Base-by-base conservation (phyloP, 176 grass and related monocot genomes). In the Poa annua region DNA sequence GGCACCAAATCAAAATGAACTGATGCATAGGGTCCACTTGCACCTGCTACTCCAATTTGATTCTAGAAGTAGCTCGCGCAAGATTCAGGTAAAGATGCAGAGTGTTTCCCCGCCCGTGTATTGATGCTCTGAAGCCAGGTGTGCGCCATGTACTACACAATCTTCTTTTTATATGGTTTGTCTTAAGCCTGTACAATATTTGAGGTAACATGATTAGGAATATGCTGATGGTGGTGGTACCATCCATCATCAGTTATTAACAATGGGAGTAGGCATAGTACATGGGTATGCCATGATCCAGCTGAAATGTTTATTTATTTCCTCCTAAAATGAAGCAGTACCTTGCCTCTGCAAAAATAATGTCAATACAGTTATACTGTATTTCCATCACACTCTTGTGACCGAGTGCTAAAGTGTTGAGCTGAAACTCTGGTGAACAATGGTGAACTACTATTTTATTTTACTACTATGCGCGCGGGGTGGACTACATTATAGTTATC, bases 141-240 rank as follows among this genome's bases (percentile, higher is more conserved):
- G 83, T 51, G 45, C 13, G 54, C 65, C 88, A 83, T 86, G 72
- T 89, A 82, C 78, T 47, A 29, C n/a, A 79, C 16, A 79, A 86
- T 83, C 19, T 65, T 19, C 22, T 3, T 20, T 79, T 74, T 84
- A 79, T 65, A 60, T 34, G 77, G 42, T 19, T 20, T 15, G 11
- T 52, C 70, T 42, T n/a, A 25, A 47, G n/a, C 29, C 25, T 77
- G 55, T 24, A 72, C 63, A 82, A 33, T 61, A 82, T 39, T 22
- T 56, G 35, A 63, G 6, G 47, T 50, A 77, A 62, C 63, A 71
- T 86, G 72, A 50, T 77, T 85, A 62, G 10, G 42, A 71, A 72
- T 55, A 86, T 48, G 83, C 34, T 69, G 21, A 64, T 47, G 48
- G 48, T 50, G 13, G 48, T 50, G 48, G 48, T 16, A 32, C 22